Evolutionary conservation across 495 filamentous ascomycete species (phyloP).

Genomic region (Tuber calosporum): DNA sequence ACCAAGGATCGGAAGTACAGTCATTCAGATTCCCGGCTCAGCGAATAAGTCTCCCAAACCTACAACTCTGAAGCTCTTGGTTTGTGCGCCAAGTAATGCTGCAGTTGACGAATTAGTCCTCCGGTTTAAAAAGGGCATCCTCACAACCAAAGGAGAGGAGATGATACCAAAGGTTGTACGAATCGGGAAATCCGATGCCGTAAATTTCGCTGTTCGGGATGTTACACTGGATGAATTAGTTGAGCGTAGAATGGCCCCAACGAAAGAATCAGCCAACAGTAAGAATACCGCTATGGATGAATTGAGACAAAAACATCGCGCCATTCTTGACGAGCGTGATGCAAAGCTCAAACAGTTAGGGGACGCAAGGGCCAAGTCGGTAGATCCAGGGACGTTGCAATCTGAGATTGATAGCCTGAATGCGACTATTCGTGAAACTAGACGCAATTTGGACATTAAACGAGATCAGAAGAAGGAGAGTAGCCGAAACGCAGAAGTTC

Average conservation of each 20-base stretch:
- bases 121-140: conserved; percentile 82
- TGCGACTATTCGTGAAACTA: conserved; percentile 63
- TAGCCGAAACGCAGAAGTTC: conserved; percentile 73
- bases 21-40: conserved; percentile 50
- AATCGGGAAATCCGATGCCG: conserved; percentile 86
- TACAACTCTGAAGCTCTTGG: conserved; percentile 71
- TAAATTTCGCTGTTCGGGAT: conserved; percentile 80
- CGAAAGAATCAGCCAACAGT: conserved; percentile 43
- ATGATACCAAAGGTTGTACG: conserved; percentile 77
- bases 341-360: conserved; percentile 62
- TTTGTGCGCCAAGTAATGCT: conserved; percentile 95
- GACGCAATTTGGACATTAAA: conserved; percentile 59
- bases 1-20: conserved; percentile 46
- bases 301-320: conserved; percentile 73
- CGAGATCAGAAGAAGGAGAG: conserved; percentile 82
- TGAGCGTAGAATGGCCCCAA: conserved; percentile 57
- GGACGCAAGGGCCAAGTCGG: conserved; percentile 54
- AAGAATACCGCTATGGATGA: conserved; percentile 60
- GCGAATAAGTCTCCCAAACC: conserved; percentile 42
- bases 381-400: conserved; percentile 52
- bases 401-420: conserved; percentile 62
- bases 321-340: conserved; percentile 62
- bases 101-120: conserved; percentile 94
- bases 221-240: conserved; percentile 93
- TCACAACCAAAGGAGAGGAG: conserved; percentile 60